Evolutionary conservation across 257 asterid genomes (phyloP).

Genomic region (Anisodus acutangulus): DNA sequence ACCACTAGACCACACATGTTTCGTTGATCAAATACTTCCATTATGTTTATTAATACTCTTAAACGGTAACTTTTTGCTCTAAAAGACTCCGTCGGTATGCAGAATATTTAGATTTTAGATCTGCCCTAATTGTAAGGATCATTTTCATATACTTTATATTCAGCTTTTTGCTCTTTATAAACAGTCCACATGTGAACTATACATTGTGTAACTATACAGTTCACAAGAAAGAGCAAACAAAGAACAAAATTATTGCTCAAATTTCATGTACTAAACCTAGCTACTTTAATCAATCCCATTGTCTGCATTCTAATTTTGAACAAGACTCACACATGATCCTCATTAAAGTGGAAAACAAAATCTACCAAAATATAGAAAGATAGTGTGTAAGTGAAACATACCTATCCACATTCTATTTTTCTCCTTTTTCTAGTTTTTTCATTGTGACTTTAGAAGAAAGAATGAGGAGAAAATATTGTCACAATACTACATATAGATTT

Average conservation of each 20-base stretch:
- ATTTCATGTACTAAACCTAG: not conserved
- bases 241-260: not conserved
- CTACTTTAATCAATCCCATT: not conserved
- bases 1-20: too few species aligned
- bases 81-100: not conserved
- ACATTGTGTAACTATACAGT: not conserved
- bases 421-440: not conserved
- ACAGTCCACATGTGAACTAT: not conserved
- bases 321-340: not conserved
- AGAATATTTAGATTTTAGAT: not conserved
- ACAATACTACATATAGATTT: too few species aligned
- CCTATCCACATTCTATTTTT: too few species aligned
- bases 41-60: too few species aligned
- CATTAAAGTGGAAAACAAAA: not conserved
- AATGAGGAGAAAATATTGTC: not conserved
- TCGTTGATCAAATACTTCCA: too few species aligned
- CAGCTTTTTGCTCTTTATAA: not conserved
- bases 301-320: not conserved
- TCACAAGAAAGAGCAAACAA: not conserved
- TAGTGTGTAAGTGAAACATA: too few species aligned
- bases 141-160: not conserved
- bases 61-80: too few species aligned
- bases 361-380: too few species aligned
- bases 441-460: not conserved
- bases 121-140: not conserved